A percentile compares a stretch with the other conserved stretches of the same genome.
phyloP scores from a whole-genome alignment of 202 grass and related monocot genomes.

The Brachypodium distachyon region DNA sequence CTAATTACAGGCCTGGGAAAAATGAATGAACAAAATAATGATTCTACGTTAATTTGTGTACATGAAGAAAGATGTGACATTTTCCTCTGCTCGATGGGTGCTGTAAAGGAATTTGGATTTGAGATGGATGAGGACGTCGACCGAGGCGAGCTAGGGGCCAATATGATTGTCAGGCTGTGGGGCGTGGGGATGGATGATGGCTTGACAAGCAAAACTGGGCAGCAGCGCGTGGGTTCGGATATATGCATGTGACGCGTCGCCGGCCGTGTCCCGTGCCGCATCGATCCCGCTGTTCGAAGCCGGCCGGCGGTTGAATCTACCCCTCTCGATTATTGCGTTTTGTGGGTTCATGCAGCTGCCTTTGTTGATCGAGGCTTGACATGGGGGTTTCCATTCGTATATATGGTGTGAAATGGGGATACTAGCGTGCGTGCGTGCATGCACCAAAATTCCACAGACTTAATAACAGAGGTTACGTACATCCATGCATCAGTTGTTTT shows the following conservation, averaged over 20 bases:
- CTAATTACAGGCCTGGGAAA: neutral
- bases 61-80: neutral
- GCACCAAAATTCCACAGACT: neutral
- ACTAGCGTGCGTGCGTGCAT: neutral
- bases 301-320: constrained; percentile 25
- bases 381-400: neutral
- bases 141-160: too few species aligned
- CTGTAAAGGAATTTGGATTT: neutral
- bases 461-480: too few species aligned
- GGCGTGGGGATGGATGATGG: neutral
- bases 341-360: neutral
- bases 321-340: constrained; percentile 32
- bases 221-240: neutral
- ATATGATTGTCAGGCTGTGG: neutral
- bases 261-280: constrained; percentile 18
- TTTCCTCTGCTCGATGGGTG: neutral
- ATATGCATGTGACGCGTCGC: constrained; percentile 29
- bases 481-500: too few species aligned
- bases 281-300: constrained; percentile 15
- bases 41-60: neutral
- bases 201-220: neutral
- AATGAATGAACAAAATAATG: neutral
- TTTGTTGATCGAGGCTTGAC: neutral
- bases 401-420: neutral
- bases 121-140: neutral